These are phyloP conservation scores for Cystobasidium slooffiae DNA, from an alignment of 1,284 basidiomycete species.

Conservation along the genomic window DNA sequence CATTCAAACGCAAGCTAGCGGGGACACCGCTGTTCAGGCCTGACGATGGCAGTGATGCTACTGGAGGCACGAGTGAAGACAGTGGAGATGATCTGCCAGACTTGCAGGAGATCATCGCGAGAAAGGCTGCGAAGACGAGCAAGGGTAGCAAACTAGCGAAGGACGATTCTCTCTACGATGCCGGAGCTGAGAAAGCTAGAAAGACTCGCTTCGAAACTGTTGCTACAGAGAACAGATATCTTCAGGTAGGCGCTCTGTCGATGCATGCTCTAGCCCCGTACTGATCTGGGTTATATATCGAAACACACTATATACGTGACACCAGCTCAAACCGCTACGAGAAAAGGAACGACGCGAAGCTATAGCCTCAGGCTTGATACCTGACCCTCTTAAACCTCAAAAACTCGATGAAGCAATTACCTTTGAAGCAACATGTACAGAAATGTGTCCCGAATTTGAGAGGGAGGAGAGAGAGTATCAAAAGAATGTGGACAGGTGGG, in stretches of 20 bases:
- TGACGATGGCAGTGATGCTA: constrained; percentile 16
- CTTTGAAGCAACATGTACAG: constrained; percentile 84
- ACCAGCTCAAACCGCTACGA: constrained; percentile 63
- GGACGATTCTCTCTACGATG: constrained; percentile 25
- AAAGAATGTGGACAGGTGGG: constrained; percentile 84
- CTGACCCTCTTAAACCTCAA: constrained; percentile 76
- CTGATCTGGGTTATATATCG: too few relatives aligned
- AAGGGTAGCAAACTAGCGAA: constrained; percentile 18
- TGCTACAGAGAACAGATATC: constrained; percentile 36
- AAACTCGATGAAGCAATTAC: constrained; percentile 84
- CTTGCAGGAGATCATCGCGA: background rate
- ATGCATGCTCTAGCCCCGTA: too few relatives aligned
- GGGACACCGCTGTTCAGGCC: constrained; percentile 26
- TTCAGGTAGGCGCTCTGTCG: constrained; percentile 11
- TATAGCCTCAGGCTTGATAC: constrained; percentile 84
- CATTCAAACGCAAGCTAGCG: constrained; percentile 31
- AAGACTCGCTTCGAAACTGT: constrained; percentile 38
- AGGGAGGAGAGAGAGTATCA: constrained; percentile 86
- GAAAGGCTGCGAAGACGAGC: background rate
- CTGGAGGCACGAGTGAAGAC: constrained; percentile 19
- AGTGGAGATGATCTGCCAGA: constrained; percentile 26
- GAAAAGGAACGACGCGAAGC: constrained; percentile 74
- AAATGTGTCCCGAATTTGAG: constrained; percentile 95
- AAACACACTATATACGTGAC: background rate
- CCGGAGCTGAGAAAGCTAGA: constrained; percentile 36